These are phyloP conservation scores for Punctularia strigosozonata DNA, from an alignment of 768 basidiomycete species.

Conservation along the genomic window DNA sequence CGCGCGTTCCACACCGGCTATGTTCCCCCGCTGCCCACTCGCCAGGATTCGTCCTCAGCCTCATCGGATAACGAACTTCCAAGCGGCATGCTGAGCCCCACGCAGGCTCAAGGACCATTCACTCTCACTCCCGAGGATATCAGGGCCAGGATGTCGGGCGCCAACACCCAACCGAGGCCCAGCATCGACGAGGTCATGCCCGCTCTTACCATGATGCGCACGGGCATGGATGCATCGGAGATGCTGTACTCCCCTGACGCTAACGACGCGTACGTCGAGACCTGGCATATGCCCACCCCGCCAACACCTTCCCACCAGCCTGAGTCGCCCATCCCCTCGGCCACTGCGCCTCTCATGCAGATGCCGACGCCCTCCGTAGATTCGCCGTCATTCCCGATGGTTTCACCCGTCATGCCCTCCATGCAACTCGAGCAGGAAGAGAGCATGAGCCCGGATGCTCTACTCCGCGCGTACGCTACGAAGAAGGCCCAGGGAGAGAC, in stretches of 20 bases:
- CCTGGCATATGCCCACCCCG: constrained; percentile 6
- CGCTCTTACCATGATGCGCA: constrained; percentile 68
- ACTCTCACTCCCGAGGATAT: constrained; percentile 52
- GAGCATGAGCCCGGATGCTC: constrained; percentile 56
- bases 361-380: too few relatives aligned
- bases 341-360: too few relatives aligned
- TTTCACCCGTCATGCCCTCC: too few relatives aligned
- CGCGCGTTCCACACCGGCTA: constrained; percentile 29
- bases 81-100: constrained; percentile 26
- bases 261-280: constrained; percentile 10
- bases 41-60: constrained; percentile 16
- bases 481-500: constrained; percentile 17
- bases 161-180: constrained; percentile 20
- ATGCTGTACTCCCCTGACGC: constrained; percentile 31
- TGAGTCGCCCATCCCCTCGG: constrained; percentile 22
- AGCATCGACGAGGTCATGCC: constrained; percentile 53
- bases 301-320: constrained; percentile 14
- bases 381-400: too few relatives aligned
- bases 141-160: constrained; percentile 32
- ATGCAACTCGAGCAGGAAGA: constrained; percentile 31
- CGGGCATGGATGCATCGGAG: constrained; percentile 23
- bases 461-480: constrained; percentile 64
- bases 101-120: constrained; percentile 28
- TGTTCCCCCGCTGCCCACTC: constrained; percentile 29
- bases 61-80: constrained; percentile 8